phyloP scores from a whole-genome alignment of 208 protist species.

The Willaertia magna region DNA sequence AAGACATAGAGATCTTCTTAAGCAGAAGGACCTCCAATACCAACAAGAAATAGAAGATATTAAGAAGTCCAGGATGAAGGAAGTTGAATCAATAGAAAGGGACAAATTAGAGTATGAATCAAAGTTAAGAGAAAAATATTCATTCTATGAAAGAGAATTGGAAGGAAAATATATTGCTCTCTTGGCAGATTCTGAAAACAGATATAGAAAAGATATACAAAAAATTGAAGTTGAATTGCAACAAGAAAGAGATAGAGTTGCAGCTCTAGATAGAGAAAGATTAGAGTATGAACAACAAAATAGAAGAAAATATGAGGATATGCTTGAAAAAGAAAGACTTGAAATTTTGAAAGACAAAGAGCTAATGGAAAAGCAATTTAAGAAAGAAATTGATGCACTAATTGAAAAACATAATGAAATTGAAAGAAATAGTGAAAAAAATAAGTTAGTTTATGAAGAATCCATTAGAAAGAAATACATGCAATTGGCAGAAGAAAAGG shows the following conservation, averaged over 20 bases:
- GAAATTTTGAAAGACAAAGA: not conserved
- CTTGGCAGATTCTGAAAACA: not conserved
- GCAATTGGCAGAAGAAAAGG: not conserved
- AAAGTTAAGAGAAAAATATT: not conserved
- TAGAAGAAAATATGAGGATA: not conserved
- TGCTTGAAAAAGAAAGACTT: not conserved
- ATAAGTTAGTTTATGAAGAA: not conserved
- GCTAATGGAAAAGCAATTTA: not conserved
- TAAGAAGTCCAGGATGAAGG: not conserved
- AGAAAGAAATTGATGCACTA: not conserved
- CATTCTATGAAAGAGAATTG: not conserved
- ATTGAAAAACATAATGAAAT: not conserved
- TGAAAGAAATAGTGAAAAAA: not conserved
- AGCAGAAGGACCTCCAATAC: not conserved
- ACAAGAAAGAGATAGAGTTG: not conserved
- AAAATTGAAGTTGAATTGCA: not conserved
- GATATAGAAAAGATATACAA: not conserved
- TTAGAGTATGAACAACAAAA: not conserved
- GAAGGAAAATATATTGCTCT: constrained; percentile 3
- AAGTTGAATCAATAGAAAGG: not conserved
- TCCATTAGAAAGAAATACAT: not conserved
- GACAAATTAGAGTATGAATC: not conserved
- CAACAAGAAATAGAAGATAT: not conserved
- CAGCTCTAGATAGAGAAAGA: not conserved
- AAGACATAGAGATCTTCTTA: not conserved